Evolutionary conservation across 2,329 filamentous ascomycete genomes (phyloP).

Genomic region (Venturia oleaginea): DNA sequence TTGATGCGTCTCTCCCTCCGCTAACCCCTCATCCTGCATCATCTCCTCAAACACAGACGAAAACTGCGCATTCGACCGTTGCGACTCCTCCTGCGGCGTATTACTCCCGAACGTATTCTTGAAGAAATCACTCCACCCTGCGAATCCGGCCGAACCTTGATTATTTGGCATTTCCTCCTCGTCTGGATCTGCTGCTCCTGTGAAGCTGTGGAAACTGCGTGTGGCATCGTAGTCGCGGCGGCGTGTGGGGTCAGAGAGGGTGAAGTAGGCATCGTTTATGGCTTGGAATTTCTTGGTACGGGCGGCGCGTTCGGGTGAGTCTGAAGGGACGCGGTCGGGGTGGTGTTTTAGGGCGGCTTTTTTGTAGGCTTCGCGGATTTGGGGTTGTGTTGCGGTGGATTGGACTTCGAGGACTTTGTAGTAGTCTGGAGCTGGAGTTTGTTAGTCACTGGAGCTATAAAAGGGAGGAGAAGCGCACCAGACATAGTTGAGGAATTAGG

Average conservation of each 20-base stretch:
- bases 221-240: slow-evolving; percentile 79
- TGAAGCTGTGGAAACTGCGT: slow-evolving; percentile 45
- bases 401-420: slow-evolving; percentile 63
- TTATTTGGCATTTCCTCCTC: slow-evolving; percentile 40
- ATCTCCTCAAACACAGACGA: slow-evolving; percentile 54
- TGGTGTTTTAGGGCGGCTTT: slow-evolving; percentile 86
- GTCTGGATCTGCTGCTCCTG: slow-evolving; percentile 32
- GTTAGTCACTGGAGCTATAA: not conserved
- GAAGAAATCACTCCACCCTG: slow-evolving; percentile 67
- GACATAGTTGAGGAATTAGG: not conserved
- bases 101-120: slow-evolving; percentile 26
- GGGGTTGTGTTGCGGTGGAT: slow-evolving; percentile 65
- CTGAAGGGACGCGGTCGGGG: slow-evolving; percentile 76
- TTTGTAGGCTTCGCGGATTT: slow-evolving; percentile 93
- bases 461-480: not conserved
- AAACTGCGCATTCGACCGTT: slow-evolving; percentile 56
- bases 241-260: slow-evolving; percentile 68
- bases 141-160: slow-evolving; percentile 45
- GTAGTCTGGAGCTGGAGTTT: slow-evolving; percentile 13
- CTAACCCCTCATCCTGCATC: slow-evolving; percentile 53
- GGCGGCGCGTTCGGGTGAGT: slow-evolving; percentile 70
- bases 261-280: slow-evolving; percentile 90
- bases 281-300: slow-evolving; percentile 86
- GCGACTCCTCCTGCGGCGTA: slow-evolving; percentile 6
- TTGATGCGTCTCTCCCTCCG: slow-evolving; percentile 52